Evolutionary conservation across 108 stramenopile genomes (phyloP).

Genomic region (Epipyxis sp.): DNA sequence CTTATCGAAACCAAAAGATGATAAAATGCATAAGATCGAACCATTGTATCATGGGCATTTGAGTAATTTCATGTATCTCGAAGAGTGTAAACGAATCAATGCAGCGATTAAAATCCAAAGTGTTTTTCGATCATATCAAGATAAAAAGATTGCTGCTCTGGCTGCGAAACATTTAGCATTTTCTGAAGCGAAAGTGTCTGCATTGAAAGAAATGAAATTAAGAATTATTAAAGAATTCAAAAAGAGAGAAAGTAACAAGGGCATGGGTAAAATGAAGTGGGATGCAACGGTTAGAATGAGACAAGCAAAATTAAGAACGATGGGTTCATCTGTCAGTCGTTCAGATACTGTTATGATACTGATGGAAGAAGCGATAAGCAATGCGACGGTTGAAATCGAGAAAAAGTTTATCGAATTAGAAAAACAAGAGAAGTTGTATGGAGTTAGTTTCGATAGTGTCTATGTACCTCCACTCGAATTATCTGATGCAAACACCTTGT

Average conservation of each 20-base stretch:
- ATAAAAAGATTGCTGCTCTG: constrained; percentile 41
- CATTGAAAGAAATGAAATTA: constrained; percentile 43
- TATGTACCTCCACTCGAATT: background rate
- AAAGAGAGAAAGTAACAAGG: constrained; percentile 39
- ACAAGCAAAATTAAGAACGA: constrained; percentile 56
- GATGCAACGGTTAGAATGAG: constrained; percentile 59
- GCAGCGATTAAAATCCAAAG: constrained; percentile 51
- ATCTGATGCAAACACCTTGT: background rate
- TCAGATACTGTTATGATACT: constrained; percentile 46
- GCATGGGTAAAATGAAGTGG: constrained; percentile 57
- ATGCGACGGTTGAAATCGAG: constrained; percentile 37
- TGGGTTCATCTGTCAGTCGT: constrained; percentile 43
- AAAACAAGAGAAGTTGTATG: constrained; percentile 41
- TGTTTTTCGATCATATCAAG: constrained; percentile 40
- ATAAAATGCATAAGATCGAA: constrained; percentile 32
- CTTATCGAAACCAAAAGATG: constrained; percentile 33
- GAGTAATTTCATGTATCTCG: constrained; percentile 30
- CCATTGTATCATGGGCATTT: constrained; percentile 52
- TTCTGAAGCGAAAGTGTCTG: constrained; percentile 39
- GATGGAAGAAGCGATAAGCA: constrained; percentile 49
- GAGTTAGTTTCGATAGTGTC: constrained; percentile 38
- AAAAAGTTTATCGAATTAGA: constrained; percentile 50
- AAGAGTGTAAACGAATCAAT: background rate
- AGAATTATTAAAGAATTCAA: constrained; percentile 50
- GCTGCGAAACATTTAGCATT: constrained; percentile 45